Base-by-base conservation (phyloP, 192 early-diverging fungal genomes). In the Backusella macrospora region DNA sequence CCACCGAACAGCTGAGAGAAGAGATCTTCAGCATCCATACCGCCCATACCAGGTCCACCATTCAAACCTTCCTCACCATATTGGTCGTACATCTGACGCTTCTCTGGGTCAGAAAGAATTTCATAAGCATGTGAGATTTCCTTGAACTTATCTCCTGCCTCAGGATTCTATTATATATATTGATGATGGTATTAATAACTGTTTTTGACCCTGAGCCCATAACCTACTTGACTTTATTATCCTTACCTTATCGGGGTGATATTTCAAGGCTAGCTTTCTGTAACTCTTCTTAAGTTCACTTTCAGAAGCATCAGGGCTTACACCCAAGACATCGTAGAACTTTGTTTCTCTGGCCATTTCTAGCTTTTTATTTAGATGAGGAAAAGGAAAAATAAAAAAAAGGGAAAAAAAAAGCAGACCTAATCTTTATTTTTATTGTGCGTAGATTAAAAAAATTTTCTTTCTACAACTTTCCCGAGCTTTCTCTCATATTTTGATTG, bases 111-210 rank as follows among this genome's bases (percentile, higher is more conserved):
- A n/a, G 95, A 96, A 34, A 99, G 90, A 59, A 95, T 90, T 78
- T 99, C 97, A 79, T 96, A 99, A 21, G 98, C 97, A 79, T 98
- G 96, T 49, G 94, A 96, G 76, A 99, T 96, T 73, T 99, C 97
- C 85, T 99, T 98, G 88, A 99, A 99, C 82, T 91, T 91, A 40
- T 97, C 96, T 59, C 89, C 92, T 42, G 94, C 92, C 47, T 91
- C 87, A 38, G 93, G 92, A 86, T 96, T 96, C 94, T 95, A 76
- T 38, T 26, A 34, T 14, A 65, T 14, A 34, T 34, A 34, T 34
- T 21, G 37, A 34, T 34, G 46, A 8, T 6, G 45, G 10, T 67
- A 23, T 67, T 40, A 68, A 68, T 6, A 23, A 42, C 10, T 18
- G 16, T 8, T n/a, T 40, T 21, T 42, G 40, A 66, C 10, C 37